Conservation (phyloP, 257 asterid genomes). For the Mitragyna speciosa region DNA sequence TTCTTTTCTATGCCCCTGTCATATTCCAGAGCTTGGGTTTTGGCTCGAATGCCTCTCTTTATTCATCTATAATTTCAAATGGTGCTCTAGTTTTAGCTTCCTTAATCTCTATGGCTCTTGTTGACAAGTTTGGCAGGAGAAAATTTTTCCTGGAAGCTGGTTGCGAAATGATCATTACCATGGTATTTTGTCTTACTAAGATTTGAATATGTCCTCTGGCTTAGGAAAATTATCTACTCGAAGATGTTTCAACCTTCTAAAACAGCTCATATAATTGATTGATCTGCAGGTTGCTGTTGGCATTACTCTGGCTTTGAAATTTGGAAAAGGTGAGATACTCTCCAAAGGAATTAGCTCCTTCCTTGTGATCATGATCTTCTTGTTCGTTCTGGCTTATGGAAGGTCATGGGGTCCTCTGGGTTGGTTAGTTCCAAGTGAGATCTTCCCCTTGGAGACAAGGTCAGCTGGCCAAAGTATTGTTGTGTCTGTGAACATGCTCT, state of each 20-base stretch:
- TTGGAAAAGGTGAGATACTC: slow-evolving; percentile 60
- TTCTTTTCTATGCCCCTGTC: slow-evolving; percentile 78
- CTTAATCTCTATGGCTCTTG: slow-evolving; percentile 65
- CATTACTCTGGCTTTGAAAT: slow-evolving; percentile 59
- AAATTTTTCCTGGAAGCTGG: slow-evolving; percentile 84
- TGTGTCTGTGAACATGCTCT: slow-evolving; percentile 82
- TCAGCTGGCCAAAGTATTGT: slow-evolving; percentile 89
- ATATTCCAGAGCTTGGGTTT: slow-evolving; percentile 77
- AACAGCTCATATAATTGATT: slow-evolving; percentile 7
- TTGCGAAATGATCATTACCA: slow-evolving; percentile 58
- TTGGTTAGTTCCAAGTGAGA: slow-evolving; percentile 86
- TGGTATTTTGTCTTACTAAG: slow-evolving; percentile 32
- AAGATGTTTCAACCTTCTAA: not conserved
- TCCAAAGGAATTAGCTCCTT: slow-evolving; percentile 47
- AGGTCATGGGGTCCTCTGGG: slow-evolving; percentile 89
- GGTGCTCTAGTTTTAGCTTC: slow-evolving; percentile 64
- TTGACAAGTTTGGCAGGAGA: slow-evolving; percentile 79
- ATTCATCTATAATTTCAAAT: slow-evolving; percentile 58
- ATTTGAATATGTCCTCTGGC: not conserved
- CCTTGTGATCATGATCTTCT: slow-evolving; percentile 57
- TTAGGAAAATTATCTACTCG: not conserved
- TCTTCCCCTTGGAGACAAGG: slow-evolving; percentile 79
- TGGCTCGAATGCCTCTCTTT: slow-evolving; percentile 57
- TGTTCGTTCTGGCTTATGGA: slow-evolving; percentile 67
- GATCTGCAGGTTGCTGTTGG: slow-evolving; percentile 57